These are phyloP conservation scores for Verruconis gallopava DNA, from an alignment of 2,329 filamentous ascomycete genomes.

Conservation along the genomic window DNA sequence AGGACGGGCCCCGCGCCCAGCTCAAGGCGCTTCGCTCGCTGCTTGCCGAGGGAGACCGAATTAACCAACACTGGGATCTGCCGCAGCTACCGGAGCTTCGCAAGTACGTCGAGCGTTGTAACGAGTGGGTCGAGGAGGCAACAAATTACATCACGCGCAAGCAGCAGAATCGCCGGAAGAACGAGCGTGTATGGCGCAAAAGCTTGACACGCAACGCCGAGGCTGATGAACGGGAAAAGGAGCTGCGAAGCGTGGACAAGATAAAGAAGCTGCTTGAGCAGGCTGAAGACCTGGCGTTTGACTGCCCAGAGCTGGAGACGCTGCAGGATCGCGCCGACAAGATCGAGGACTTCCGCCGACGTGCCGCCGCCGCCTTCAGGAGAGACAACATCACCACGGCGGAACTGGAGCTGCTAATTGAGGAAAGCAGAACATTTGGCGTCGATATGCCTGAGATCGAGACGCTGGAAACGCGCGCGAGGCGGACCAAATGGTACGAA, in stretches of 20 bases:
- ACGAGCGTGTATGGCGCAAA: slow-evolving; percentile 73
- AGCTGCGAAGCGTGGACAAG: slow-evolving; percentile 78
- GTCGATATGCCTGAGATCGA: slow-evolving; percentile 86
- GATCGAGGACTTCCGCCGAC: slow-evolving; percentile 72
- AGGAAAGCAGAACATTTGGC: slow-evolving; percentile 78
- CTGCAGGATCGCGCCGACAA: slow-evolving; percentile 74
- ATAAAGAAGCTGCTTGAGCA: slow-evolving; percentile 73
- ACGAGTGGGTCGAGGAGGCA: slow-evolving; percentile 95
- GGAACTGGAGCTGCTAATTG: slow-evolving; percentile 81
- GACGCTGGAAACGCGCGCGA: slow-evolving; percentile 62
- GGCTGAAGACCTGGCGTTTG: slow-evolving; percentile 80
- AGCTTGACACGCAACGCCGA: slow-evolving; percentile 60
- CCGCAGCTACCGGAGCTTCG: slow-evolving; percentile 69
- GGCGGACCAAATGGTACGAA: slow-evolving; percentile 80
- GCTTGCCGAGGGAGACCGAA: slow-evolving; percentile 87
- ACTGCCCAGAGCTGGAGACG: slow-evolving; percentile 78
- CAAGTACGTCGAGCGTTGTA: slow-evolving; percentile 88
- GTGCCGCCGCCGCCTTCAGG: slow-evolving; percentile 59
- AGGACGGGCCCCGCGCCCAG: slow-evolving; percentile 71
- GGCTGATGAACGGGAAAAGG: slow-evolving; percentile 69
- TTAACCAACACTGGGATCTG: slow-evolving; percentile 62
- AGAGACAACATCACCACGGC: slow-evolving; percentile 50
- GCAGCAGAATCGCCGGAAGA: slow-evolving; percentile 93
- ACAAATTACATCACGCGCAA: slow-evolving; percentile 94
- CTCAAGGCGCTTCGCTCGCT: slow-evolving; percentile 75